A percentile compares a stretch with the other conserved stretches of the same genome.
phyloP scores from a whole-genome alignment of 139 green algal genomes.

The Penium margaritaceum region DNA sequence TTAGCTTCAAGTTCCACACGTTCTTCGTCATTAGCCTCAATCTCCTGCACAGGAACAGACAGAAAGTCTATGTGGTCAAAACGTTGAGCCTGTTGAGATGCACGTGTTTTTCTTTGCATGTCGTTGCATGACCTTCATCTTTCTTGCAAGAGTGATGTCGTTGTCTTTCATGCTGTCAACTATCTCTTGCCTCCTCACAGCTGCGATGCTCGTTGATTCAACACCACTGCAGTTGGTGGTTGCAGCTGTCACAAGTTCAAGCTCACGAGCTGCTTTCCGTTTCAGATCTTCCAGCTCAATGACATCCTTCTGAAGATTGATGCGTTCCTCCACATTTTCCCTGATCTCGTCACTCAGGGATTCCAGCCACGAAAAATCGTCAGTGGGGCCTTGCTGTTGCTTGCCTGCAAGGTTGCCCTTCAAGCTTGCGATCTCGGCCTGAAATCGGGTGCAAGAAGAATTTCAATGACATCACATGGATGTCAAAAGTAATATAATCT shows the following conservation, averaged over 20 bases:
- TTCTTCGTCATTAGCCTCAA: not conserved
- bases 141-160: not conserved
- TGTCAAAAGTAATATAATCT: not conserved
- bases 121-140: not conserved
- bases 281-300: slow-evolving; percentile 68
- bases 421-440: not conserved
- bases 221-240: no score
- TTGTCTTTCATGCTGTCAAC: not conserved
- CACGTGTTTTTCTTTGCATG: not conserved
- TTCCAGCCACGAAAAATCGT: slow-evolving; percentile 31
- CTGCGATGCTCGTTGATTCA: no score
- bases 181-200: no score
- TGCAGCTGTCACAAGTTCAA: not conserved
- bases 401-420: not conserved
- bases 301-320: slow-evolving; percentile 68
- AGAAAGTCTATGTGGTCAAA: no score
- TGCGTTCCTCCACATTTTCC: slow-evolving; percentile 71
- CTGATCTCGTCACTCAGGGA: slow-evolving; percentile 45
- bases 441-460: not conserved
- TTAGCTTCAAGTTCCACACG: not conserved
- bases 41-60: not conserved
- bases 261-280: slow-evolving; percentile 24
- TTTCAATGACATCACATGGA: not conserved
- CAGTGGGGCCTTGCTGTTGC: not conserved
- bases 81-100: not conserved